Evolutionary conservation across 257 asterid species (phyloP).

Genomic region (Lycium barbarum): DNA sequence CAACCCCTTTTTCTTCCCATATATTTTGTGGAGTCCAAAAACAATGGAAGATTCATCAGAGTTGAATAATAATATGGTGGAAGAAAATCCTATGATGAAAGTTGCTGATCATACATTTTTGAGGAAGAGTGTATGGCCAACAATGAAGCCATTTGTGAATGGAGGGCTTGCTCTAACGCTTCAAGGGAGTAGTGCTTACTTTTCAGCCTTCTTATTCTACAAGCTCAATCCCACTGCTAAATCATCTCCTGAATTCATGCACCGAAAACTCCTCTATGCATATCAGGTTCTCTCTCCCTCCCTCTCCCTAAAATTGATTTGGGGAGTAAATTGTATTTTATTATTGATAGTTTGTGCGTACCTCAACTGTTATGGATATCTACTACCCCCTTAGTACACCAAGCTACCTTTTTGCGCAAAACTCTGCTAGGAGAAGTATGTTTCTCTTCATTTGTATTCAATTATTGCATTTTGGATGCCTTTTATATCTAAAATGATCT

Average conservation of each 20-base stretch:
- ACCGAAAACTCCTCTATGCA: not conserved
- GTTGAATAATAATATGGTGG: not conserved
- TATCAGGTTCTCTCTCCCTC: not conserved
- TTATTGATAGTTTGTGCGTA: no score
- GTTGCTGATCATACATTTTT: not conserved
- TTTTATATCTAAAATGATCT: no score
- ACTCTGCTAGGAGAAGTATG: no score
- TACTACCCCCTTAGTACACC: no score
- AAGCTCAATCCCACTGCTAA: not conserved
- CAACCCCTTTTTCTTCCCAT: no score
- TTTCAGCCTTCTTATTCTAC: not conserved
- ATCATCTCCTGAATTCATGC: not conserved
- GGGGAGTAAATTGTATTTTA: no score
- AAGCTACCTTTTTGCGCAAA: no score
- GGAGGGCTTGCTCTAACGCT: conserved; percentile 8
- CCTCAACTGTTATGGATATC: no score
- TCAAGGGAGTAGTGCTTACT: not conserved
- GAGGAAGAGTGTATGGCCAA: not conserved
- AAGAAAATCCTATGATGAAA: not conserved
- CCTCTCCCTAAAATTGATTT: no score
- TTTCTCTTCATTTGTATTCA: no score
- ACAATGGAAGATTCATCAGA: not conserved
- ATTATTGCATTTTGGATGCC: no score
- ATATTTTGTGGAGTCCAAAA: no score
- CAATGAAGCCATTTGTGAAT: conserved; percentile 32